Percentiles rank a stretch among this genome's conserved stretches.
Evolutionary conservation across 208 protist species (phyloP).

Genomic region (Acanthamoeba divionensis): DNA sequence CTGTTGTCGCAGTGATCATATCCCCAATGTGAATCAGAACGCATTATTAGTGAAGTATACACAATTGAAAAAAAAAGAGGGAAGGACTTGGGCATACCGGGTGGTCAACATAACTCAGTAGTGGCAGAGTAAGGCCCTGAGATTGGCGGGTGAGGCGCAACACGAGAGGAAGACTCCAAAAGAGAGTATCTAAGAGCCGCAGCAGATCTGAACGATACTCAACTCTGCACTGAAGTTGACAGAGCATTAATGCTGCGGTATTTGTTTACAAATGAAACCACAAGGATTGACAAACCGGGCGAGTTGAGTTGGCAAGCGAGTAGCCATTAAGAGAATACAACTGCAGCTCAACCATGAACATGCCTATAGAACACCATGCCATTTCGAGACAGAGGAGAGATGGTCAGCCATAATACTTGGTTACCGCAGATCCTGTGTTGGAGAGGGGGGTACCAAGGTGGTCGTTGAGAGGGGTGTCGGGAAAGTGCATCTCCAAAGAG

Average conservation of each 20-base stretch:
- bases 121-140: background rate
- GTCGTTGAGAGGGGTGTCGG: background rate
- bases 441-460: background rate
- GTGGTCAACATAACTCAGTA: background rate
- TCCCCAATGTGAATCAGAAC: background rate
- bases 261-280: background rate
- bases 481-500: background rate
- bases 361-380: background rate
- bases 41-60: background rate
- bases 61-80: background rate
- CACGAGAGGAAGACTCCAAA: background rate
- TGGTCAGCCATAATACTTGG: background rate
- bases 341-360: background rate
- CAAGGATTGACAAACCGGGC: background rate
- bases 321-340: background rate
- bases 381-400: background rate
- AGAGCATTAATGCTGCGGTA: background rate
- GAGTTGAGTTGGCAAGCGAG: background rate
- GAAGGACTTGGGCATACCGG: background rate
- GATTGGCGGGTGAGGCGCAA: background rate
- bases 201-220: slow-evolving; percentile 10
- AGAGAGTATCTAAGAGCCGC: background rate
- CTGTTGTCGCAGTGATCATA: too few relatives aligned
- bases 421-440: background rate
- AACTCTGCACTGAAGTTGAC: background rate